Evolutionary conservation across 1,284 basidiomycete species (phyloP).

Genomic region (Malassezia pachydermatis): DNA sequence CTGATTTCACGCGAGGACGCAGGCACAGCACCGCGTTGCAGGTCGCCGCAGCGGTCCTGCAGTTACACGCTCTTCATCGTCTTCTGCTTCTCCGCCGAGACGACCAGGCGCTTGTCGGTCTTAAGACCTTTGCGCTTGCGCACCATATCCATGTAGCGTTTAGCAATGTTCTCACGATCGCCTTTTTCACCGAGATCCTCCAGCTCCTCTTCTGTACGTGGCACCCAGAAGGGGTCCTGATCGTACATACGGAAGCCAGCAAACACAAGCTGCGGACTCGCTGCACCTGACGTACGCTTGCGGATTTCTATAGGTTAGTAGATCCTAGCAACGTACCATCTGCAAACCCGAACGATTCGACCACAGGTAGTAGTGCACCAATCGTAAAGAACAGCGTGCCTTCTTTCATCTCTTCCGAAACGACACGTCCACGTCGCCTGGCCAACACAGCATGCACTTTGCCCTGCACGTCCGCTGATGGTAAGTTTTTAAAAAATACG

Average conservation of each 20-base stretch:
- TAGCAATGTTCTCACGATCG: slow-evolving; percentile 85
- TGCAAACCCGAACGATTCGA: slow-evolving; percentile 94
- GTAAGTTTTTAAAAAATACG: slow-evolving; percentile 49
- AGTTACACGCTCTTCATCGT: slow-evolving; percentile 37
- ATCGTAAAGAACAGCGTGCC: slow-evolving; percentile 92
- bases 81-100: slow-evolving; percentile 45
- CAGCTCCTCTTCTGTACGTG: slow-evolving; percentile 90
- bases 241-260: slow-evolving; percentile 56
- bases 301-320: slow-evolving; percentile 65
- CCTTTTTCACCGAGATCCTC: slow-evolving; percentile 95
- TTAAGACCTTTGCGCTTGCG: slow-evolving; percentile 51
- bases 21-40: too few relatives aligned
- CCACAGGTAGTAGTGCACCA: slow-evolving; percentile 79
- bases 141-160: slow-evolving; percentile 83
- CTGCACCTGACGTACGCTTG: slow-evolving; percentile 88
- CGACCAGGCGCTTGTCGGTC: slow-evolving; percentile 36
- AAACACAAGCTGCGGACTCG: slow-evolving; percentile 91
- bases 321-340: slow-evolving; percentile 63
- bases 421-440: slow-evolving; percentile 75
- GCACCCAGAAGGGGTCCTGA: slow-evolving; percentile 93
- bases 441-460: slow-evolving; percentile 95
- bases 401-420: slow-evolving; percentile 97
- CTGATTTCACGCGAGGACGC: too few relatives aligned
- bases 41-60: too few relatives aligned
- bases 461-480: slow-evolving; percentile 86